phyloP scores from a whole-genome alignment of 2,329 filamentous ascomycete genomes.

The Botrytis paeoniae region DNA sequence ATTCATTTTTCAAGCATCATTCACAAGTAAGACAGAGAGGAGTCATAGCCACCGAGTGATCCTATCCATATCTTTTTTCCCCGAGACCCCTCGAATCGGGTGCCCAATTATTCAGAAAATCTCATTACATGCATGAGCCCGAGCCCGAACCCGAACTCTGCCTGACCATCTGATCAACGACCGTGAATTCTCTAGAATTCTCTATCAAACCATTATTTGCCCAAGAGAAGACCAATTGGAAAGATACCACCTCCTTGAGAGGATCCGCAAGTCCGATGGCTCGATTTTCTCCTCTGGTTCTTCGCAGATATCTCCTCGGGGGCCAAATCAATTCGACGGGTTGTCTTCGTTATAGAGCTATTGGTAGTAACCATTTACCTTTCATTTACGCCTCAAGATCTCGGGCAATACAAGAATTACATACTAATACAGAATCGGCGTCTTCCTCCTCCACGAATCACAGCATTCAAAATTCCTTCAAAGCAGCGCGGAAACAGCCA shows the following conservation, averaged over 20 bases:
- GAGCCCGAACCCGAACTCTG: background rate
- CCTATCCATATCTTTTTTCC: constrained; percentile 9
- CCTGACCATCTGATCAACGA: constrained; percentile 17
- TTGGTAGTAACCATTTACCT: constrained; percentile 7
- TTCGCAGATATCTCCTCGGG: constrained; percentile 37
- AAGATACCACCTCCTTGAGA: background rate
- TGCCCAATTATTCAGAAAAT: constrained; percentile 9
- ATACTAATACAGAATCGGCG: constrained; percentile 21
- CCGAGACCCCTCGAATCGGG: constrained; percentile 27
- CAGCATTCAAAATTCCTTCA: constrained; percentile 45
- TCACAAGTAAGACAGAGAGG: background rate
- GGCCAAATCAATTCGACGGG: constrained; percentile 31
- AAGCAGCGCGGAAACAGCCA: constrained; percentile 57
- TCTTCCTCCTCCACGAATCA: constrained; percentile 7
- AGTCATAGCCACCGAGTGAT: constrained; percentile 17
- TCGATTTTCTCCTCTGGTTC: constrained; percentile 29
- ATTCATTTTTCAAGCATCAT: constrained; percentile 6
- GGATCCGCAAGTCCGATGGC: constrained; percentile 30
- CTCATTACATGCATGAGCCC: constrained; percentile 21
- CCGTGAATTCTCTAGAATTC: background rate
- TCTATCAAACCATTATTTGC: background rate
- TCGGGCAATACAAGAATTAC: constrained; percentile 23
- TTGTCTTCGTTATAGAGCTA: constrained; percentile 30
- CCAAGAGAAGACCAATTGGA: constrained; percentile 5
- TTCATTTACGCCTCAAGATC: constrained; percentile 22